Evolutionary conservation across 306 rosid genomes (phyloP), one percentile per base, ranked within the genome.

Genomic region (Hylodesmum podocarpum): DNA sequence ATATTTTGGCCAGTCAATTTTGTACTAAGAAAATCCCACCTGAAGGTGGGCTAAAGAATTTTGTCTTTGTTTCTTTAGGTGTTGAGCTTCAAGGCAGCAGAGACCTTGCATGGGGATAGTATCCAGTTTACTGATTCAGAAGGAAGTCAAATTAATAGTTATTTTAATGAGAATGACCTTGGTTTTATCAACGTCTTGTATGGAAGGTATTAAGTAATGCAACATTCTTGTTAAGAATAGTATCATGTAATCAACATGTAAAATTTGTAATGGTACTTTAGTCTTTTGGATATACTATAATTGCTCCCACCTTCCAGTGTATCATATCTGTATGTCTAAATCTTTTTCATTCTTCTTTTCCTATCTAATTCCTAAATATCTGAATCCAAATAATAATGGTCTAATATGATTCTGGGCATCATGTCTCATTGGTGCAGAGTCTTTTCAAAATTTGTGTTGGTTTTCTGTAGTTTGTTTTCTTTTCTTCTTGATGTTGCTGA

Each of bases 101-200:
- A 82, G 81, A 84, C 44, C 83, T 73, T 78, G 71, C 81, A 34
- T 54, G 84, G 77, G 67, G 87, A 84, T 36, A 82, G 58, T 18
- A 22, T 82, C 73, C 79, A 50, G 29, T 43, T 70, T 28, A 53
- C 84, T 53, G 81, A 81, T 86, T 75, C 91, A 13, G 86, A 74
- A 69, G 87, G 82, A 63, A 80, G 82, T 86, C 88, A 78, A 72
- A 79, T 64, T 80, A 78, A 31, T 64, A 73, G 80, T 80, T 77
- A 77, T 81, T 75, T 80, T 72, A 85, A 83, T 61, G 96, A 91
- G 82, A 84, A 62, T 66, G 91, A 83, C 72, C 81, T 84, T 80
- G 91, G 89, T 76, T 90, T 87, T 86, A 80, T 90, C 75, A 92
- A 89, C 65, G 86, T 89, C 77, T 76, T 94, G 80, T 69, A 80